Evolutionary conservation across 768 basidiomycete genomes (phyloP), one percentile per base, ranked within the genome.

Genomic region (Crucibulum laeve): DNA sequence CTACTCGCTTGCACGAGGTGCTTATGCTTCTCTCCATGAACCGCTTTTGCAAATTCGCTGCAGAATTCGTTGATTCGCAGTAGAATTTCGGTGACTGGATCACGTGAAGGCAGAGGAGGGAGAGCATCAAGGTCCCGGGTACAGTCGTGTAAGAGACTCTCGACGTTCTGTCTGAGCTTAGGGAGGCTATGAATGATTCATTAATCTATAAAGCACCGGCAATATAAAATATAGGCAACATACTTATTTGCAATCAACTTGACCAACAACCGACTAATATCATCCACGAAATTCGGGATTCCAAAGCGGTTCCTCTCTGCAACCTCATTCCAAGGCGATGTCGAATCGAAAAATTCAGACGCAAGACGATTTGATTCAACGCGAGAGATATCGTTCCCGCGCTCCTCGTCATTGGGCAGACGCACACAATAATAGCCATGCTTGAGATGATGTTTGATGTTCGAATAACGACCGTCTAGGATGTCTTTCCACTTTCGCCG

Each of bases 371-470:
- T 67, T 4, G 67, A 58, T 15, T 67, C 73, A 0, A 49, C 38
- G 13, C 64, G 64, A 1, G 70, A 58, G 8, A 73, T 55, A 3
- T 57, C 54, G 26, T 55, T 50, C 11, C 53, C 46, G 0, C 85
- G 76, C 44, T 82, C 73, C 1, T 54, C 61, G 49, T 84, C 85
- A 38, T 81, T 74, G 0, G 80, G 79, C 6, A 83, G 76, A 34
- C 80, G 79, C 22, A 84, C 79, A 15, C 79, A 82, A 43, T 78
- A 84, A 45, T 84, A 86, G 4, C 84, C 76, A 43, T 79, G 79
- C 26, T 53, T 68, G 45, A 85, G 60, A 13, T 13, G 42, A 50
- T 84, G 60, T 38, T 57, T 38, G 14, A n/a, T 19, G n/a, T n/a
- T n/a, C n/a, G n/a, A n/a, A n/a, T n/a, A n/a, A 34, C 63, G 65